A percentile compares a stretch with the other conserved stretches of the same genome.
Evolutionary conservation across 2,329 filamentous ascomycete genomes (phyloP).

Genomic region (Bipolaris victoriae): DNA sequence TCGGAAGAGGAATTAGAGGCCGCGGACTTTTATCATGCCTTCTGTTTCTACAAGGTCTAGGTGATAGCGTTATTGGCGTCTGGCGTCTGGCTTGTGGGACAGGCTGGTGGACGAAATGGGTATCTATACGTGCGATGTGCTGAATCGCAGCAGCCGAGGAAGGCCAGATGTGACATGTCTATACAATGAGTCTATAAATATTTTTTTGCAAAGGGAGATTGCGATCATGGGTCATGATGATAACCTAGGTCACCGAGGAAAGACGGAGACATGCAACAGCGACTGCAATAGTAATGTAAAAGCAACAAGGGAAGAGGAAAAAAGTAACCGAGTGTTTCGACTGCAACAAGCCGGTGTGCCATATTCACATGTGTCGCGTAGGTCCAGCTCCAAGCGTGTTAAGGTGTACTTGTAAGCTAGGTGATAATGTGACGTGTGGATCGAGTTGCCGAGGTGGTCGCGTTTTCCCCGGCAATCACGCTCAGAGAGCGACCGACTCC

Average conservation of each 20-base stretch:
- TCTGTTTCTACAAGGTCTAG: conserved; percentile 95
- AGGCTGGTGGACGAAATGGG: not conserved
- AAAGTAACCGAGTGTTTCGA: not conserved
- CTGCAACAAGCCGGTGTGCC: not conserved
- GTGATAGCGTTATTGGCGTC: conserved; percentile 6
- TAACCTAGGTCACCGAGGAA: too few species aligned
- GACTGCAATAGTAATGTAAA: not conserved
- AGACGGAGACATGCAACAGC: not conserved
- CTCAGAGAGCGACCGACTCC: conserved; percentile 18
- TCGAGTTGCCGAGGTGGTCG: conserved; percentile 18
- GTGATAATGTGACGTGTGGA: conserved; percentile 13
- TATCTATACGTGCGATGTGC: not conserved
- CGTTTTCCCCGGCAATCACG: conserved; percentile 15
- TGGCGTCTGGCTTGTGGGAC: not conserved
- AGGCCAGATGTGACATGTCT: too few species aligned
- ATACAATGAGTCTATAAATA: too few species aligned
- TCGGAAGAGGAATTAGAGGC: conserved; percentile 91
- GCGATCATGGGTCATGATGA: too few species aligned
- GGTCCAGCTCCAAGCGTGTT: not conserved
- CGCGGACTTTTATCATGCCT: conserved; percentile 81
- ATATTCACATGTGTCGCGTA: conserved; percentile 8
- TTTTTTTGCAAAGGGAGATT: too few species aligned
- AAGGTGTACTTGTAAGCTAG: not conserved
- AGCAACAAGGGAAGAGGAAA: not conserved
- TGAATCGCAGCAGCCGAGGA: not conserved